Conservation (phyloP, 2,329 filamentous ascomycete species). For the Alternaria novae-zelandiae region DNA sequence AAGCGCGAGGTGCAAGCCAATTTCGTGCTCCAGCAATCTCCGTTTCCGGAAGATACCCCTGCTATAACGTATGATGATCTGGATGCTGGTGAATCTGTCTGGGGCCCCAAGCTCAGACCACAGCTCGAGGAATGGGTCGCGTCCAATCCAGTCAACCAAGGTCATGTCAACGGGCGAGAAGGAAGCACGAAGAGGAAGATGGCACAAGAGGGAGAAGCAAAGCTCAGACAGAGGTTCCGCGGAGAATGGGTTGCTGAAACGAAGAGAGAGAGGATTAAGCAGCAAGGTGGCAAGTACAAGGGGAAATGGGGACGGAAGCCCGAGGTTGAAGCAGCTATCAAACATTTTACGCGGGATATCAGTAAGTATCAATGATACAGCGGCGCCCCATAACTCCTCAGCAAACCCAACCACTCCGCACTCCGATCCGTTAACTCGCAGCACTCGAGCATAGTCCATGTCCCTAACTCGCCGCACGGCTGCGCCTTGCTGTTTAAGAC, state of each 20-base stretch:
- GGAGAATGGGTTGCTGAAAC: conserved; percentile 36
- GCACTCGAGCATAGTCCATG: conserved; percentile 27
- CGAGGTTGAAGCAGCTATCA: not conserved
- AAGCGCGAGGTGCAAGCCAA: conserved; percentile 33
- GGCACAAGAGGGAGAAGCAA: conserved; percentile 14
- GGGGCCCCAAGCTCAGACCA: conserved; percentile 26
- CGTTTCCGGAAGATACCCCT: not conserved
- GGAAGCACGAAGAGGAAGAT: conserved; percentile 18
- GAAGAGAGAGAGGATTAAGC: conserved; percentile 37
- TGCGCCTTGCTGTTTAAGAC: conserved; percentile 26
- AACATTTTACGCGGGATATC: not conserved
- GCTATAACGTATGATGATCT: conserved; percentile 24
- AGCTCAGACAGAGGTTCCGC: conserved; percentile 34
- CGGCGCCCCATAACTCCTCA: conserved; percentile 24
- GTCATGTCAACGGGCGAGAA: conserved; percentile 30
- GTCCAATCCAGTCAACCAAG: conserved; percentile 20
- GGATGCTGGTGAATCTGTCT: conserved; percentile 29
- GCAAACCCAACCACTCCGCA: conserved; percentile 24
- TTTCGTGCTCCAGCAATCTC: conserved; percentile 3
- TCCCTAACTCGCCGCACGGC: conserved; percentile 18
- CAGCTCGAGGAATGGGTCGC: conserved; percentile 34
- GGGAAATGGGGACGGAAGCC: conserved; percentile 31
- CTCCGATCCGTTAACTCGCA: conserved; percentile 25
- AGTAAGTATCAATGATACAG: conserved; percentile 12
- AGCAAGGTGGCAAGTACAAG: conserved; percentile 37